These are phyloP conservation scores for Trichoderma virens DNA, from an alignment of 495 filamentous ascomycete species.

Conservation along the genomic window DNA sequence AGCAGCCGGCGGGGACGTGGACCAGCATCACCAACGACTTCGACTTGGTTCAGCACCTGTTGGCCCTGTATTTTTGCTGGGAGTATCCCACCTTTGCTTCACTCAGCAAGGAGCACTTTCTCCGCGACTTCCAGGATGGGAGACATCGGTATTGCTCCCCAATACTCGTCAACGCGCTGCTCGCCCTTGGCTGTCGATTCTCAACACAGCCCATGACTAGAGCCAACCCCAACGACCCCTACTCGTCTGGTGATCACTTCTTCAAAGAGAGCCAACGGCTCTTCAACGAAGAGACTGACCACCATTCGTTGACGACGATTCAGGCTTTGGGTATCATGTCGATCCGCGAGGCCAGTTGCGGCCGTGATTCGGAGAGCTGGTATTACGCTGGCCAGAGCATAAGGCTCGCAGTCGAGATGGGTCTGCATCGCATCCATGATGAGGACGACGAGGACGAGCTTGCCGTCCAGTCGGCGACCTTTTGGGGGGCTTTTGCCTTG, in stretches of 20 bases:
- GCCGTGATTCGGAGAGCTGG: conserved; percentile 57
- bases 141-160: conserved; percentile 58
- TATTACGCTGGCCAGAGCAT: conserved; percentile 60
- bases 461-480: conserved; percentile 59
- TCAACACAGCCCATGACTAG: conserved; percentile 58
- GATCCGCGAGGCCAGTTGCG: conserved; percentile 55
- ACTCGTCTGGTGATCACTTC: conserved; percentile 65
- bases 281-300: conserved; percentile 47
- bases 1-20: conserved; percentile 43
- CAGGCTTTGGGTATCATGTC: conserved; percentile 75
- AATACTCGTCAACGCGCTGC: conserved; percentile 66
- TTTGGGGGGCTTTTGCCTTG: conserved; percentile 63
- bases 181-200: conserved; percentile 67
- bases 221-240: conserved; percentile 49
- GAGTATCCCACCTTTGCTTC: conserved; percentile 68
- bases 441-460: conserved; percentile 43
- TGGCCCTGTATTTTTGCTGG: conserved; percentile 74
- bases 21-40: conserved; percentile 52
- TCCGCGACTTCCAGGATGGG: conserved; percentile 52
- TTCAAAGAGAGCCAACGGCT: conserved; percentile 58
- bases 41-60: conserved; percentile 51
- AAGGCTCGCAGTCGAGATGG: conserved; percentile 58
- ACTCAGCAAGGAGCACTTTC: conserved; percentile 65
- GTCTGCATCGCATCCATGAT: conserved; percentile 45
- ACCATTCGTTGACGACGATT: conserved; percentile 62